Conservation (phyloP, 257 asterid genomes). For the Solanum chmielewskii region DNA sequence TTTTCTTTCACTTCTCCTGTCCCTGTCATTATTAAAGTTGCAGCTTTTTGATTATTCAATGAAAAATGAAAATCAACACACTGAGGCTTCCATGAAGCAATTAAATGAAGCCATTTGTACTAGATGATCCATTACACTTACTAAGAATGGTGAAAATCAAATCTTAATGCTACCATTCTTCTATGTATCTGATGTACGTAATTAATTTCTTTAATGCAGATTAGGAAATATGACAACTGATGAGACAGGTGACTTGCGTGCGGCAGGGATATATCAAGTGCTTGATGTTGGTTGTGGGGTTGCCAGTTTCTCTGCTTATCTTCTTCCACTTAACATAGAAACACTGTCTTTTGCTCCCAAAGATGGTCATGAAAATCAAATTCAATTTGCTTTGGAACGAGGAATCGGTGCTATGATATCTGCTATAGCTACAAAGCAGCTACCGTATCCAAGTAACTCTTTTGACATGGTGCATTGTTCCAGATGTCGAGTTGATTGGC, state of each 20-base stretch:
- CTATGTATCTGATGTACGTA: background rate
- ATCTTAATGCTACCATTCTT: background rate
- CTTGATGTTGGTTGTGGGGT: conserved; percentile 96
- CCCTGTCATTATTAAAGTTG: background rate
- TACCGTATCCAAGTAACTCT: conserved; percentile 81
- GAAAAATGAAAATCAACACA: background rate
- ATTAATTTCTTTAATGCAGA: conserved; percentile 27
- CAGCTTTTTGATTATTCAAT: background rate
- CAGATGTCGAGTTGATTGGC: conserved; percentile 95
- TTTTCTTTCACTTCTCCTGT: background rate
- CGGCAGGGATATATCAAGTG: conserved; percentile 78
- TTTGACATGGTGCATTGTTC: conserved; percentile 97
- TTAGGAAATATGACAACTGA: conserved; percentile 88
- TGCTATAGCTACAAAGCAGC: conserved; percentile 74
- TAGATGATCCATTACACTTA: background rate
- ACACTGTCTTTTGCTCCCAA: conserved; percentile 97
- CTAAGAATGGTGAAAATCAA: background rate
- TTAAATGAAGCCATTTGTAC: background rate
- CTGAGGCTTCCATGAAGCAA: background rate
- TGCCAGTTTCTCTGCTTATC: conserved; percentile 98
- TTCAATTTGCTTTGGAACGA: conserved; percentile 89
- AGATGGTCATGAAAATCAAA: conserved; percentile 94
- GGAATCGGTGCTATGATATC: conserved; percentile 94
- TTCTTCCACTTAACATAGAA: conserved; percentile 63
- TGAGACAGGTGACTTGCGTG: conserved; percentile 57